Base-by-base conservation (phyloP, 1,284 basidiomycete genomes). In the Leccinum subrobustum region DNA sequence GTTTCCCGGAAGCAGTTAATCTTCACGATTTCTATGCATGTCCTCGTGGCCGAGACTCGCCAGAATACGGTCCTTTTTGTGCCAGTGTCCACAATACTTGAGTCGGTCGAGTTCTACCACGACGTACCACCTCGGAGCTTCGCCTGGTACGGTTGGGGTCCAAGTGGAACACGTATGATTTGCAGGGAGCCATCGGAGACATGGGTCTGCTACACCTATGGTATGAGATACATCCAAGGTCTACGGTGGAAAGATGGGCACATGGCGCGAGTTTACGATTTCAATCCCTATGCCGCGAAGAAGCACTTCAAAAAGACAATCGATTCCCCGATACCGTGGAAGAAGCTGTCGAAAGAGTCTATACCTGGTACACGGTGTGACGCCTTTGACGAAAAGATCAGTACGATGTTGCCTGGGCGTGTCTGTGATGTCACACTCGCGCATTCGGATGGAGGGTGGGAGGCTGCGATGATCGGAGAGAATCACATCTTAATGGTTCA, bases 121-220 rank as follows among this genome's bases (percentile, higher is more conserved):
- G 66, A 68, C 12, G 75, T 74, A 3, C 71, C 84, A 44, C 64
- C 77, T 44, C 64, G 72, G 5, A 69, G 70, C 51, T 64, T 84
- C 51, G 23, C 62, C n/a, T 88, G 85, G 86, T 64, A 72, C 2
- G 67, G 69, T 27, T 88, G 86, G 86, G 83, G 83, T 12, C 78
- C 78, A 1, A 56, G 47, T 9, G 78, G 79, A 3, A 76, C 79
- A 14, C 79, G 81, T 33, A 67, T 83, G 62, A 56, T 82, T 33
- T 65, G 54, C 50, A 67, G 68, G 27, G 65, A 67, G 35, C 75
- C 76, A 42, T 81, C 80, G 27, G 61, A 74, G 8, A 73, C 74
- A 9, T 88, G 83, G 83, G 81, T 84, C 8, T 88, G 86, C 70
- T 84, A 83, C 66, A 77, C 83, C 8, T 79, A 79, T 61, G 86